A percentile compares a stretch with the other conserved stretches of the same genome.
Conservation (phyloP, 2,329 filamentous ascomycete genomes). For the Diplodia intermedia region DNA sequence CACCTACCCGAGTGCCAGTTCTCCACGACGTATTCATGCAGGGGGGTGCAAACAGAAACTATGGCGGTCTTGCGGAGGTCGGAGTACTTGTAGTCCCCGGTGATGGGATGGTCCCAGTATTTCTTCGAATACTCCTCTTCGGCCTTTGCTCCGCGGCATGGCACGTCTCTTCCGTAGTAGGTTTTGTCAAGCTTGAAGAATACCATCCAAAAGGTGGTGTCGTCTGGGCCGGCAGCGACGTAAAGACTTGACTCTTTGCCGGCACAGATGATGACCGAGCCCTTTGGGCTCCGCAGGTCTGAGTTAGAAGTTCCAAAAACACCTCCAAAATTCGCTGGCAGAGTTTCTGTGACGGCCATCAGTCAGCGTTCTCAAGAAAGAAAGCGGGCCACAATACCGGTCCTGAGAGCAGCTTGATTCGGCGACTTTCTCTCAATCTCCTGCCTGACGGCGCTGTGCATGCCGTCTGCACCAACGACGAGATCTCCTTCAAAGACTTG, state of each 20-base stretch:
- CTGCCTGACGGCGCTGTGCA: constrained; percentile 16
- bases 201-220: constrained; percentile 38
- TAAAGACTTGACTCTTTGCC: constrained; percentile 35
- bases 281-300: background rate
- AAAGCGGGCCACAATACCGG: background rate
- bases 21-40: constrained; percentile 50
- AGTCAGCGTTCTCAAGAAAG: background rate
- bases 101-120: constrained; percentile 41
- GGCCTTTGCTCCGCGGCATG: constrained; percentile 45
- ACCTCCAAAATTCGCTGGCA: background rate
- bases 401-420: no score
- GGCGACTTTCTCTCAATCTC: background rate
- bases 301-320: constrained; percentile 13
- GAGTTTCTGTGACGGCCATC: background rate
- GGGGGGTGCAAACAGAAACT: constrained; percentile 38
- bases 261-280: constrained; percentile 8
- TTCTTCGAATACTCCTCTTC: constrained; percentile 39
- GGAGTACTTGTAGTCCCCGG: constrained; percentile 42
- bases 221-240: constrained; percentile 34
- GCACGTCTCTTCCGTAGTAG: constrained; percentile 37
- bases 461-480: constrained; percentile 32
- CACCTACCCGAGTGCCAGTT: constrained; percentile 51
- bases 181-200: constrained; percentile 39
- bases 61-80: constrained; percentile 44
- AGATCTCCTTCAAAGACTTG: constrained; percentile 25